These are phyloP conservation scores for Phytophthora hibernalis DNA, from an alignment of 352 stramenopile genomes.

Conservation along the genomic window DNA sequence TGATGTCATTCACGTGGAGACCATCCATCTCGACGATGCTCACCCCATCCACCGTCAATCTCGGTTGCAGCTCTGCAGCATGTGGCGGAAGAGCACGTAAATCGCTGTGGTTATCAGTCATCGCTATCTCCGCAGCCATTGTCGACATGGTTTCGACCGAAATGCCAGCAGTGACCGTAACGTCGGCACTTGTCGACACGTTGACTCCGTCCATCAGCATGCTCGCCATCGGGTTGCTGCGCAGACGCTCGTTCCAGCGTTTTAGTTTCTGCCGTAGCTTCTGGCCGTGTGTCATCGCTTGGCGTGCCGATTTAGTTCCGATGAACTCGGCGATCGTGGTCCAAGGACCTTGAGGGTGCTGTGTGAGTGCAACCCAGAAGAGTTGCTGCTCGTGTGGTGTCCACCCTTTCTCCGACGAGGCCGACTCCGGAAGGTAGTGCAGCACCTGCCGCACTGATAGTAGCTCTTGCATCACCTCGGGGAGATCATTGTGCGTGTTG, in stretches of 20 bases:
- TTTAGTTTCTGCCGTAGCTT: slow-evolving; percentile 62
- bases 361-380: slow-evolving; percentile 50
- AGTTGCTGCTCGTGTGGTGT: slow-evolving; percentile 45
- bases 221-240: slow-evolving; percentile 30
- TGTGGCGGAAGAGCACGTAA: not conserved
- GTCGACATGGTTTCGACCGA: slow-evolving; percentile 11
- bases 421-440: slow-evolving; percentile 33
- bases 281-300: slow-evolving; percentile 59
- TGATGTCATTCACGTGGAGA: not conserved
- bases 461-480: slow-evolving; percentile 43
- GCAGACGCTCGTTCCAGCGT: slow-evolving; percentile 48
- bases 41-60: slow-evolving; percentile 11
- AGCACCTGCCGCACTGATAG: slow-evolving; percentile 35
- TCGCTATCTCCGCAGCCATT: not conserved
- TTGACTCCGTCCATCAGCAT: slow-evolving; percentile 30
- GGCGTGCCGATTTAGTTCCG: slow-evolving; percentile 52
- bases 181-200: slow-evolving; percentile 9
- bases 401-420: slow-evolving; percentile 42
- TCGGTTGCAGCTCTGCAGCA: not conserved
- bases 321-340: slow-evolving; percentile 55
- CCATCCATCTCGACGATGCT: slow-evolving; percentile 23
- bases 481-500: slow-evolving; percentile 31
- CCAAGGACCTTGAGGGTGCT: slow-evolving; percentile 54
- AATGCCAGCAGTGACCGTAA: slow-evolving; percentile 14
- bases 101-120: not conserved